These are phyloP conservation scores for Rhizophagus clarus DNA, from an alignment of 192 early-diverging fungal genomes.

Conservation along the genomic window DNA sequence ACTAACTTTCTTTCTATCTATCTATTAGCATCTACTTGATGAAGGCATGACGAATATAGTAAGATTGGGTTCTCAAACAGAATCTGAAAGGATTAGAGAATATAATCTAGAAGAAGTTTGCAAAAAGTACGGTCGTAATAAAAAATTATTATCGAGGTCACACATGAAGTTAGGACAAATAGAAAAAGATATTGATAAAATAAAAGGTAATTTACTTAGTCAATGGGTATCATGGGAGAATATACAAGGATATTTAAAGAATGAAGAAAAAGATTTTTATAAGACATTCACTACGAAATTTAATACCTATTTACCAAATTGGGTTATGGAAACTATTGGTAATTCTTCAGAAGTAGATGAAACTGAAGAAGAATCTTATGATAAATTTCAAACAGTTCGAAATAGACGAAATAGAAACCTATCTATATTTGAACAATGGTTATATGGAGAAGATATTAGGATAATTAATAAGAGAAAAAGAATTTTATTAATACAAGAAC, in stretches of 20 bases:
- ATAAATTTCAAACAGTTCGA: background rate
- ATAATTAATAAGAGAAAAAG: background rate
- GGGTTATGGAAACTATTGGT: background rate
- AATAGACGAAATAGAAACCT: background rate
- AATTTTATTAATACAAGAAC: background rate
- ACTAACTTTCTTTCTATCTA: conserved; percentile 2
- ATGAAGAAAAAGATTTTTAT: conserved; percentile 5
- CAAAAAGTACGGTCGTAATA: background rate
- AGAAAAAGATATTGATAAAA: conserved; percentile 4
- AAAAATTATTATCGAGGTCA: background rate
- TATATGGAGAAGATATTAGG: background rate
- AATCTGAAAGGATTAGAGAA: conserved; percentile 34
- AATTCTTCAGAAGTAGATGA: background rate
- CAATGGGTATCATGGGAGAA: conserved; percentile 25
- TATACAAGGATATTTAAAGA: conserved; percentile 17
- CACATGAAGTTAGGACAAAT: background rate
- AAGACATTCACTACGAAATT: conserved; percentile 4
- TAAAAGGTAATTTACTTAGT: conserved; percentile 29
- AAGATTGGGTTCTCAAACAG: conserved; percentile 48
- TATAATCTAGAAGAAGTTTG: conserved; percentile 27
- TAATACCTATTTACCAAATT: background rate
- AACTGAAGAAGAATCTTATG: background rate
- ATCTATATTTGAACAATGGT: background rate
- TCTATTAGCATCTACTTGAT: background rate
- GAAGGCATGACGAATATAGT: conserved; percentile 35